Percentiles rank a stretch among this genome's conserved stretches.
These are phyloP conservation scores for Microcyclosporella mali DNA, from an alignment of 2,329 filamentous ascomycete genomes.

Conservation along the genomic window DNA sequence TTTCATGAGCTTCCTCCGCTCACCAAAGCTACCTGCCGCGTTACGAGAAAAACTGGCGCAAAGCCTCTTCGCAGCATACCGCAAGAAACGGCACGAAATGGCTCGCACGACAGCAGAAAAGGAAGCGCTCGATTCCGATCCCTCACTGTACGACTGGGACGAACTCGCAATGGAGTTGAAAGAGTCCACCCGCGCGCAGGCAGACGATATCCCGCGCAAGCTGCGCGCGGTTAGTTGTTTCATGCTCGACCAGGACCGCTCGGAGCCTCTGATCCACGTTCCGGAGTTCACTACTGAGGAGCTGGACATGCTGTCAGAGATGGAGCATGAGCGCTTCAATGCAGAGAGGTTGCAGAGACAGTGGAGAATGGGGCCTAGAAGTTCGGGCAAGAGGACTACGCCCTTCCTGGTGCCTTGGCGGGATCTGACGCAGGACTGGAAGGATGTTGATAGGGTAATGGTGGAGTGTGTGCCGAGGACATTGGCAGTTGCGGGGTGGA, in stretches of 20 bases:
- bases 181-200: conserved; percentile 31
- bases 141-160: conserved; percentile 32
- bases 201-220: conserved; percentile 33
- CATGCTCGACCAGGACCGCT: conserved; percentile 30
- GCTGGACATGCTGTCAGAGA: conserved; percentile 30
- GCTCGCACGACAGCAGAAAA: conserved; percentile 23
- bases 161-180: conserved; percentile 30
- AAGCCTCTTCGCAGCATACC: conserved; percentile 31
- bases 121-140: conserved; percentile 26
- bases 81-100: conserved; percentile 27
- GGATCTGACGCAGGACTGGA: conserved; percentile 32
- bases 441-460: conserved; percentile 33
- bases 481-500: conserved; percentile 28
- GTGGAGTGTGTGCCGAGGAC: conserved; percentile 32
- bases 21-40: conserved; percentile 27
- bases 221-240: conserved; percentile 32
- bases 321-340: conserved; percentile 34
- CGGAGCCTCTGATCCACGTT: conserved; percentile 25
- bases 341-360: conserved; percentile 32
- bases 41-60: conserved; percentile 31
- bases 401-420: conserved; percentile 33
- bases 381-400: conserved; percentile 28
- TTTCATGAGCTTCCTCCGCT: conserved; percentile 32
- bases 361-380: conserved; percentile 31
- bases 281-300: conserved; percentile 27